Evolutionary conservation across 305 asterid genomes (phyloP).

Genomic region (Euphrasia arctica): DNA sequence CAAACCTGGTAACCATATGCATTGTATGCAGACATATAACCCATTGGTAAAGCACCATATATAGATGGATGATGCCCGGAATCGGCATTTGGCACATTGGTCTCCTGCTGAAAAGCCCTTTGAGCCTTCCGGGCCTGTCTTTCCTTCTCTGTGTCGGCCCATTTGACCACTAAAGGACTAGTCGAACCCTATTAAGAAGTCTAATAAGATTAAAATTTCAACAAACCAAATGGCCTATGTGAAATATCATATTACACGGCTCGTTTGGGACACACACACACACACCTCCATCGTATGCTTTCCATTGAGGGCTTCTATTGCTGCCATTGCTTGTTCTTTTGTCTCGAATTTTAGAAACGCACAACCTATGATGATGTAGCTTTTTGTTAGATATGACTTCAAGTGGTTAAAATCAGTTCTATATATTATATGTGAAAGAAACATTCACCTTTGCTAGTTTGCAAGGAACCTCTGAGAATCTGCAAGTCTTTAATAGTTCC

Average conservation of each 20-base stretch:
- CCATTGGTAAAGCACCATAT: constrained; percentile 71
- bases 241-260: constrained; percentile 6
- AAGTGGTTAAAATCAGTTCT: constrained; percentile 7
- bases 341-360: constrained; percentile 90
- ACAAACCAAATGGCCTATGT: constrained; percentile 23
- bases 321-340: constrained; percentile 76
- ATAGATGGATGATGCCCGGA: constrained; percentile 55
- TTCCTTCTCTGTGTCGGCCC: constrained; percentile 99
- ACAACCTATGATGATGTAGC: constrained; percentile 48
- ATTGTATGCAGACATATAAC: constrained; percentile 73
- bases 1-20: constrained; percentile 93
- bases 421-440: neutral
- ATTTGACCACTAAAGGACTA: constrained; percentile 89
- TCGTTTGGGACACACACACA: neutral
- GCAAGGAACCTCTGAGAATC: constrained; percentile 84
- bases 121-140: constrained; percentile 84
- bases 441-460: constrained; percentile 54
- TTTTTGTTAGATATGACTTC: constrained; percentile 18
- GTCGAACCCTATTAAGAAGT: constrained; percentile 58
- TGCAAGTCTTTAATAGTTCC: constrained; percentile 81
- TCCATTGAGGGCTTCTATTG: constrained; percentile 84
- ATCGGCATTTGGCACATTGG: constrained; percentile 45
- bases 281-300: constrained; percentile 79
- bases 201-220: constrained; percentile 13
- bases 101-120: constrained; percentile 59